Evolutionary conservation across 805 yeast genomes (phyloP).

Genomic region (Limtongozyma cylindracea): DNA sequence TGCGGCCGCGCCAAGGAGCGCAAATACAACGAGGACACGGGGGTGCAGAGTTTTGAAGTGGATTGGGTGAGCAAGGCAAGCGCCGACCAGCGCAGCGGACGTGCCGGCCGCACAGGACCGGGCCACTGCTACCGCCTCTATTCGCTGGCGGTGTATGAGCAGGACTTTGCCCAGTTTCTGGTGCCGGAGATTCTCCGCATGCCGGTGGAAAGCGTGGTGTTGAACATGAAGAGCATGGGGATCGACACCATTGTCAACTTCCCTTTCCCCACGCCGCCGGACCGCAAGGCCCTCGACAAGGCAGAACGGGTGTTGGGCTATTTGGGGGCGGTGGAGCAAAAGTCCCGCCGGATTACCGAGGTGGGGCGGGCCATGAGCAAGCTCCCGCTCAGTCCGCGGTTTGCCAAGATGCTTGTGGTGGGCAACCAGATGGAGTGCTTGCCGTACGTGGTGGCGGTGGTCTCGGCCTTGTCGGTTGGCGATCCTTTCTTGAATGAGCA

Average conservation of each 20-base stretch:
- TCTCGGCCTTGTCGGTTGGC: conserved; percentile 81
- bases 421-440: conserved; percentile 75
- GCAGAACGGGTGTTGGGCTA: conserved; percentile 46
- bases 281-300: conserved; percentile 23
- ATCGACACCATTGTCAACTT: conserved; percentile 74
- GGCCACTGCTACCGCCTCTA: conserved; percentile 88
- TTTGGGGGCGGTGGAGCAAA: conserved; percentile 51
- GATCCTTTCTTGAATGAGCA: conserved; percentile 64
- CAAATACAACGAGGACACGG: conserved; percentile 53
- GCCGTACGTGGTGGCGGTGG: conserved; percentile 76
- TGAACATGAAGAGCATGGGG: conserved; percentile 94
- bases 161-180: conserved; percentile 61
- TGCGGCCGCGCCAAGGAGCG: conserved; percentile 88
- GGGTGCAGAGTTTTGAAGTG: conserved; percentile 80
- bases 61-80: conserved; percentile 91
- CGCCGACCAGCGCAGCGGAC: conserved; percentile 84
- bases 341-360: conserved; percentile 32
- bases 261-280: conserved; percentile 94
- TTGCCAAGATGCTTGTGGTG: conserved; percentile 67
- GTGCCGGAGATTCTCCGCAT: conserved; percentile 78
- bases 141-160: conserved; percentile 85
- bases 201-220: conserved; percentile 93
- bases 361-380: conserved; percentile 70
- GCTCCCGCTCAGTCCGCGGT: conserved; percentile 87
- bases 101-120: conserved; percentile 98